Base-by-base conservation (phyloP, 1,139 yeast genomes). In the Kluyveromyces sp. region DNA sequence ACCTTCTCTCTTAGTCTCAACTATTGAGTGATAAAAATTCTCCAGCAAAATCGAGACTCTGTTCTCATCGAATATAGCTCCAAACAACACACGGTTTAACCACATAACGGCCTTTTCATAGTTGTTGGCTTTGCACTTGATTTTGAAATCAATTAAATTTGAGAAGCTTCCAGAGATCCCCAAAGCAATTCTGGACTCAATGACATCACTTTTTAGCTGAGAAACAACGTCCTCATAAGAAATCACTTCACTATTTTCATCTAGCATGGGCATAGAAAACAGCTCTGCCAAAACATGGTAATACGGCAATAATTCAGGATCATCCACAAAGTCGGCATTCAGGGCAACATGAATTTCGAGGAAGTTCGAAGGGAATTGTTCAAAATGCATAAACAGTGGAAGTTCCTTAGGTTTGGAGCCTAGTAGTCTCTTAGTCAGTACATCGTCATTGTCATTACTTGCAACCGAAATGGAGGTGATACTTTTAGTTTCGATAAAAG, bases 1-100 rank as follows among this genome's bases (percentile, higher is more conserved):
- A 18, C 95, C 97, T 53, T 77, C 78, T 59, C 98, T 78, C 63
- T 88, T 89, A 36, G 74, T 69, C 45, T 87, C 95, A 0, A 95
- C 83, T 38, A 92, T 65, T 0, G 85, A 73, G 55, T 83, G 85
- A 48, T 88, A 66, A 40, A 83, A 70, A 56, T 85, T 86, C 50
- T 88, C 95, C 39, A 89, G 61, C 20, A 83, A 71, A 20, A 86
- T 78, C 50, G 73, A 73, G 18, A 88, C 74, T 59, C 97, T 74
- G 15, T 77, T 73, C 48, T 77, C 78, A 47, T 89, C 95, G 60
- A 86, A 86, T 3, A 77, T 73, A 16, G 84, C 73, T 54, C 75
- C 71, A 60, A 76, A 78, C 55, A 88, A 66, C 16, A 85, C 72
- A 45, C 79, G 78, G 33, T 70, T 65, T 33, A 85, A 68, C 98